Evolutionary conservation across 192 early-diverging fungal species (phyloP).

Genomic region (Rhizophagus prolifer): DNA sequence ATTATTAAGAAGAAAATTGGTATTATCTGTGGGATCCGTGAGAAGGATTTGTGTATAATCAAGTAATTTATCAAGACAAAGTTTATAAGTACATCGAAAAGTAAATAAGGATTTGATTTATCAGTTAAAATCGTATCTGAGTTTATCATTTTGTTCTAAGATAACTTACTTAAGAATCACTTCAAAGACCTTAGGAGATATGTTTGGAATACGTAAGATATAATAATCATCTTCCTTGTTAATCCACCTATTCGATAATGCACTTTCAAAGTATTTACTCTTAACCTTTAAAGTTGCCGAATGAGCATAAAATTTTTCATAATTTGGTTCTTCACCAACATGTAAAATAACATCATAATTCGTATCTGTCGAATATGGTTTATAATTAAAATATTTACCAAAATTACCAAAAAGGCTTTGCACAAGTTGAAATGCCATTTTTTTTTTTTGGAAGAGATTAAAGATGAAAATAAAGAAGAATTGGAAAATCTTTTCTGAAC

Average conservation of each 20-base stretch:
- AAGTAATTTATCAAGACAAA: not conserved
- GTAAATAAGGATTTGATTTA: not conserved
- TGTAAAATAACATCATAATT: constrained; percentile 12
- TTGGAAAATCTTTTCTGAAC: too few species aligned
- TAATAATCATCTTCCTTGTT: not conserved
- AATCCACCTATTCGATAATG: not conserved
- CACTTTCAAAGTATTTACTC: not conserved
- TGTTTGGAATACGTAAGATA: not conserved
- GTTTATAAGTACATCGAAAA: constrained; percentile 3
- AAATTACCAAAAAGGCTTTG: not conserved
- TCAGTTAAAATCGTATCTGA: not conserved
- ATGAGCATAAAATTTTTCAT: not conserved
- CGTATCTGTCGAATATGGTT: not conserved
- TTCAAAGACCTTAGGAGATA: not conserved
- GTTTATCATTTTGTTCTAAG: not conserved
- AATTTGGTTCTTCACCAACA: not conserved
- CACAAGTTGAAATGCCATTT: not conserved
- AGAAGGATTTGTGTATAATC: not conserved
- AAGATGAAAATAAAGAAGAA: too few species aligned
- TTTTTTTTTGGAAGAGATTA: not conserved
- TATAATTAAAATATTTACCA: not conserved
- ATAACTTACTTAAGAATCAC: not conserved
- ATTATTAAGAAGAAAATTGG: not conserved
- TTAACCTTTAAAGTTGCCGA: not conserved
- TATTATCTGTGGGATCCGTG: not conserved